These are phyloP conservation scores for Salix koriyanagi DNA, from an alignment of 345 rosid genomes.

Conservation along the genomic window DNA sequence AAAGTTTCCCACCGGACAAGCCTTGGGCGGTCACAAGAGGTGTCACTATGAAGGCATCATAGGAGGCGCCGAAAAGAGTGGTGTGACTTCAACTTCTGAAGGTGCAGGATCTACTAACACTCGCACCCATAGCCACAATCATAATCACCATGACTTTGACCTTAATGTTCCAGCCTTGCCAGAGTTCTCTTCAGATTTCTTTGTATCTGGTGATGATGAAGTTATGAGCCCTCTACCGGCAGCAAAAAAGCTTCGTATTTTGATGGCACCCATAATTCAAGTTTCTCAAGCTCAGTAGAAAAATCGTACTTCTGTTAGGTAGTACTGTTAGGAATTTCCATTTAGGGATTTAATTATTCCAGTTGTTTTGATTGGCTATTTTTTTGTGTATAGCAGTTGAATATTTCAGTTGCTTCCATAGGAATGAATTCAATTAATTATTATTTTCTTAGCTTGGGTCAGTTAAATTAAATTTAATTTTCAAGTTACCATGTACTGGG, in stretches of 20 bases:
- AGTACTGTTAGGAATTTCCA: background rate
- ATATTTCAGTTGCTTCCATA: background rate
- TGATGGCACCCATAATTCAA: slow-evolving; percentile 3
- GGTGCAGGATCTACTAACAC: slow-evolving; percentile 21
- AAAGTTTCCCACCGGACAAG: slow-evolving; percentile 29
- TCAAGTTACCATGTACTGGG: background rate
- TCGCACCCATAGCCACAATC: background rate
- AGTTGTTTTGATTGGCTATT: background rate
- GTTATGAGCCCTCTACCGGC: slow-evolving; percentile 32
- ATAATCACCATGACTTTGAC: slow-evolving; percentile 17
- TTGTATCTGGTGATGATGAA: slow-evolving; percentile 26
- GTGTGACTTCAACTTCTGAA: slow-evolving; percentile 11
- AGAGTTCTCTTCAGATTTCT: slow-evolving; percentile 14
- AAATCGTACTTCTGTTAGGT: background rate
- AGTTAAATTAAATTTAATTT: background rate
- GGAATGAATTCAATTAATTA: slow-evolving; percentile 1
- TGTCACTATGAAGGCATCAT: slow-evolving; percentile 24
- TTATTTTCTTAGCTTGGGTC: background rate
- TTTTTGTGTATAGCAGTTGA: background rate
- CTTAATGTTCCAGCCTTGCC: slow-evolving; percentile 34
- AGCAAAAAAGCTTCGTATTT: slow-evolving; percentile 17
- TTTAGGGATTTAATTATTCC: background rate
- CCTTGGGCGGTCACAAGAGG: slow-evolving; percentile 57
- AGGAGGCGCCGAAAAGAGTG: slow-evolving; percentile 21
- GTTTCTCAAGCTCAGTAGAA: background rate